A percentile compares a stretch with the other conserved stretches of the same genome.
Conservation (phyloP, 805 yeast species). For the Saccharomycopsis malanga region DNA sequence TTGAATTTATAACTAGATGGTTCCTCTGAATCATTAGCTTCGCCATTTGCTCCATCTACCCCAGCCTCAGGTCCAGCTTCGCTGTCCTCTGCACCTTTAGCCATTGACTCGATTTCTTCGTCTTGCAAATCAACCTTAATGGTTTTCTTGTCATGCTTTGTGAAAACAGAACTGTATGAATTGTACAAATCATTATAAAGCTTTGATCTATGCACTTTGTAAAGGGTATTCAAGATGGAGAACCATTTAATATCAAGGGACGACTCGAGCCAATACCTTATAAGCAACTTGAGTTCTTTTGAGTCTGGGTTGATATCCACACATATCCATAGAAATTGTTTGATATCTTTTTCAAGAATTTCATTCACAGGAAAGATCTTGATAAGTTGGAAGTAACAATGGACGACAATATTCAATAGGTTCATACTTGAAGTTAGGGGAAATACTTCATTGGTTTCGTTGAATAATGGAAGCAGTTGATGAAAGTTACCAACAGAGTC, state of each 20-base stretch:
- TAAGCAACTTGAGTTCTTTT: constrained; percentile 36
- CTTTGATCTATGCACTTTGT: constrained; percentile 37
- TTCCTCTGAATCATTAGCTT: constrained; percentile 32
- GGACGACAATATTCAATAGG: constrained; percentile 40
- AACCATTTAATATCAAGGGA: constrained; percentile 52
- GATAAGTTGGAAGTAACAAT: constrained; percentile 51
- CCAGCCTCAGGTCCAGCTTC: constrained; percentile 21
- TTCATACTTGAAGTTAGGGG: constrained; percentile 38
- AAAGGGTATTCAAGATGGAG: constrained; percentile 43
- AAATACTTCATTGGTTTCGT: constrained; percentile 36
- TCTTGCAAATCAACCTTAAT: constrained; percentile 34
- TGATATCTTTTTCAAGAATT: constrained; percentile 39
- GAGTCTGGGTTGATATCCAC: constrained; percentile 41
- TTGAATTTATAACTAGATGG: constrained; percentile 54
- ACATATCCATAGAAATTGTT: constrained; percentile 54
- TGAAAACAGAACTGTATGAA: constrained; percentile 36
- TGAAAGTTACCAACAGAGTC: constrained; percentile 24
- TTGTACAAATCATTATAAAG: constrained; percentile 36
- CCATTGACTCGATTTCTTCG: constrained; percentile 42
- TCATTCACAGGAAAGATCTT: constrained; percentile 43
- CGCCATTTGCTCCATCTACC: constrained; percentile 22
- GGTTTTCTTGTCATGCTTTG: constrained; percentile 30
- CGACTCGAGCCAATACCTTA: constrained; percentile 56
- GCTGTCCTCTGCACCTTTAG: constrained; percentile 27
- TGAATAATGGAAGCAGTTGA: constrained; percentile 31